These are phyloP conservation scores for Sporodiniella umbellata DNA, from an alignment of 371 early-diverging fungal genomes.

Conservation along the genomic window DNA sequence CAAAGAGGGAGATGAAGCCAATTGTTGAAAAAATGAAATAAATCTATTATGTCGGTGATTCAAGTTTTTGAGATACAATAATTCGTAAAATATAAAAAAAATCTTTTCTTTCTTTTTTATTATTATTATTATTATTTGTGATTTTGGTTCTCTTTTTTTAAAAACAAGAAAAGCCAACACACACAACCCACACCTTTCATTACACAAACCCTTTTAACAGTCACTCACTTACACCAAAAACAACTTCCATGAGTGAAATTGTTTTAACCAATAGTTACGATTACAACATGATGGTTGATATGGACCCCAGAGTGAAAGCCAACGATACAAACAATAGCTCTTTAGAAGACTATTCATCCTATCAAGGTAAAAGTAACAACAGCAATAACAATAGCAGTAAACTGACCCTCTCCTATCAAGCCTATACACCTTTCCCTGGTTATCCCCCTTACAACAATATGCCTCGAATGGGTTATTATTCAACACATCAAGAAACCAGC, in stretches of 20 bases:
- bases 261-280: conserved; percentile 31
- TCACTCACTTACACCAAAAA: too few relatives aligned
- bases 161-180: not conserved
- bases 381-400: not conserved
- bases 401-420: not conserved
- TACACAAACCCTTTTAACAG: not conserved
- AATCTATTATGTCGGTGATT: too few relatives aligned
- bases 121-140: not conserved
- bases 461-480: conserved; percentile 25
- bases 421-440: conserved; percentile 1
- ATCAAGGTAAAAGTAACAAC: conserved; percentile 23
- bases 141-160: not conserved
- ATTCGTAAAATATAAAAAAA: too few relatives aligned
- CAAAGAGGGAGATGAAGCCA: too few relatives aligned
- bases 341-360: conserved; percentile 23
- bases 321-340: conserved; percentile 9
- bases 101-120: too few relatives aligned
- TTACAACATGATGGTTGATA: conserved; percentile 33
- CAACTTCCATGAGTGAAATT: conserved; percentile 48
- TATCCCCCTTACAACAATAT: conserved; percentile 4
- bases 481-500: too few relatives aligned
- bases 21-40: too few relatives aligned
- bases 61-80: not conserved
- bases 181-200: too few relatives aligned
- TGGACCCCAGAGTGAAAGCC: conserved; percentile 30